Percentiles rank a stretch among this genome's conserved stretches.
Evolutionary conservation across 257 asterid species (phyloP).

Genomic region (Linderniella brevidens): DNA sequence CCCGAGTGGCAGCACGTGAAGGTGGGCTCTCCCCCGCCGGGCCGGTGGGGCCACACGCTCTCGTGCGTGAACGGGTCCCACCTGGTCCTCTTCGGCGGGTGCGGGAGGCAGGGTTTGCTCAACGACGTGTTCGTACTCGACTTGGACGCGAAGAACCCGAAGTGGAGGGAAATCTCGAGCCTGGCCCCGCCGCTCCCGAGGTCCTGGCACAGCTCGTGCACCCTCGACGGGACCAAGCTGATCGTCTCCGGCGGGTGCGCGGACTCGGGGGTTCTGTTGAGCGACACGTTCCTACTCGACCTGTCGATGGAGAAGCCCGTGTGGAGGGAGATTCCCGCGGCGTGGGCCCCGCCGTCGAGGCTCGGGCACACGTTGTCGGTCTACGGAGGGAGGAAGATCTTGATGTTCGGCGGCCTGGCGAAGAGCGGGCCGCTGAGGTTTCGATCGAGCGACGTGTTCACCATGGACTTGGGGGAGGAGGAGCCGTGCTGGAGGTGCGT

Average conservation of each 20-base stretch:
- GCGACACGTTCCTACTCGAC: slow-evolving; percentile 78
- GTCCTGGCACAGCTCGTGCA: slow-evolving; percentile 98
- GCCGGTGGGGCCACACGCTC: slow-evolving; percentile 94
- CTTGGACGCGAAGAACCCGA: slow-evolving; percentile 69
- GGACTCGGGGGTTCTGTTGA: slow-evolving; percentile 78
- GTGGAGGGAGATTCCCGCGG: slow-evolving; percentile 79
- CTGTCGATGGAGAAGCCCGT: slow-evolving; percentile 66
- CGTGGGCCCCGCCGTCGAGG: slow-evolving; percentile 92
- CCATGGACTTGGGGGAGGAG: slow-evolving; percentile 84
- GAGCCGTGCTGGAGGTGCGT: slow-evolving; percentile 86
- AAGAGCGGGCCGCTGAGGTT: slow-evolving; percentile 76
- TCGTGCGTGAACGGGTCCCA: slow-evolving; percentile 84
- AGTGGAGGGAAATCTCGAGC: slow-evolving; percentile 90
- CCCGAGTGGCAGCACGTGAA: slow-evolving; percentile 79
- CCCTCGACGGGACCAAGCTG: slow-evolving; percentile 83
- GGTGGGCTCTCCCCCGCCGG: slow-evolving; percentile 90
- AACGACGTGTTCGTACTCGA: slow-evolving; percentile 86
- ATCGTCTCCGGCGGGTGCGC: slow-evolving; percentile 95
- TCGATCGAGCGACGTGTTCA: slow-evolving; percentile 87
- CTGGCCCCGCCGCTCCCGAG: slow-evolving; percentile 92
- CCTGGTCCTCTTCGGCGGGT: slow-evolving; percentile 84
- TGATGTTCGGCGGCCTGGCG: slow-evolving; percentile 87
- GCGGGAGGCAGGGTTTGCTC: slow-evolving; percentile 86
- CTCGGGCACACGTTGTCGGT: slow-evolving; percentile 75
- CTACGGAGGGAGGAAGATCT: slow-evolving; percentile 69